Conservation (phyloP, 768 basidiomycete genomes). For the Rubroboletus pulcherrimus region DNA sequence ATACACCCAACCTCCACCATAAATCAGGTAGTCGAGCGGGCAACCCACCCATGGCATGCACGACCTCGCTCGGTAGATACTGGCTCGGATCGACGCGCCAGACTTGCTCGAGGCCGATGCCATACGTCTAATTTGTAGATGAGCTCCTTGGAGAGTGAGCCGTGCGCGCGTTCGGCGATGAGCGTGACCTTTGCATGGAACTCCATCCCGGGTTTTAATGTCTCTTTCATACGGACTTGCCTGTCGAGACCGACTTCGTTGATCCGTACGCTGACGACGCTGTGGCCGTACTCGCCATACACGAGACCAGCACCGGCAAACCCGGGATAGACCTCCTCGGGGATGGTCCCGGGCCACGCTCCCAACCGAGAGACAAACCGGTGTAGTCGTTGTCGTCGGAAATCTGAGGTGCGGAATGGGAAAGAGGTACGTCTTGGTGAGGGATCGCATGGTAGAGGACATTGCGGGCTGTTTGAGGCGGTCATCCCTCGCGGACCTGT, state of each 20-base stretch:
- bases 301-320: slow-evolving; percentile 89
- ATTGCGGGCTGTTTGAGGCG: no score
- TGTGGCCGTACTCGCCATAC: slow-evolving; percentile 48
- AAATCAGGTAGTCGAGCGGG: slow-evolving; percentile 65
- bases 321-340: slow-evolving; percentile 72
- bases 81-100: slow-evolving; percentile 75
- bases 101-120: slow-evolving; percentile 94
- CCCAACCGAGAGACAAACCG: no score
- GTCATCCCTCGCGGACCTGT: no score
- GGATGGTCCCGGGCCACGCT: slow-evolving; percentile 62
- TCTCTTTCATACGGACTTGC: slow-evolving; percentile 48
- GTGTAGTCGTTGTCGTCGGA: no score
- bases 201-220: slow-evolving; percentile 95
- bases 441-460: no score
- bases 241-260: no score
- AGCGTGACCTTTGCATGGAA: slow-evolving; percentile 91
- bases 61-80: no score
- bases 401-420: no score
- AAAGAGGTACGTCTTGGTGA: no score
- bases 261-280: slow-evolving; percentile 64
- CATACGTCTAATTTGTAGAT: slow-evolving; percentile 90
- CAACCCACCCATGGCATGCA: no score
- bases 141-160: slow-evolving; percentile 79
- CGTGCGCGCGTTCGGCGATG: slow-evolving; percentile 94
- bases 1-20: slow-evolving; percentile 90